A percentile compares a stretch with the other conserved stretches of the same genome.
phyloP scores from a whole-genome alignment of 257 asterid species.

The Lycium ferocissimum region DNA sequence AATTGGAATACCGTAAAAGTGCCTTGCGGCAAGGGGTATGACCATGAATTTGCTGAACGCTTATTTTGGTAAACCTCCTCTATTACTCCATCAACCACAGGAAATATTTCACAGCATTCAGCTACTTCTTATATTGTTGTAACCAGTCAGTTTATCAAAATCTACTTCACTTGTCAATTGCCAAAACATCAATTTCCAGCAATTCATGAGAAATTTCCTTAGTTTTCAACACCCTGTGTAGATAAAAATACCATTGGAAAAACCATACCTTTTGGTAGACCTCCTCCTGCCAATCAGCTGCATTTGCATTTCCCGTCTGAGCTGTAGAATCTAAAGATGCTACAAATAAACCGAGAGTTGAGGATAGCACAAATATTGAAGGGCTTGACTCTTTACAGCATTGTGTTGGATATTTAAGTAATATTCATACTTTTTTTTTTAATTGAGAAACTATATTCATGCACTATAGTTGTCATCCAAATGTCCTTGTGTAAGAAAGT shows the following conservation, averaged over 20 bases:
- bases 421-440: not conserved
- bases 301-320: constrained; percentile 73
- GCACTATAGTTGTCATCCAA: not conserved
- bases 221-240: not conserved
- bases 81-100: not conserved
- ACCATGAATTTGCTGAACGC: not conserved
- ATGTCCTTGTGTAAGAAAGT: not conserved
- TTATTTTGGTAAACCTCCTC: constrained; percentile 17
- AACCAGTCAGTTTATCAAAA: constrained; percentile 15
- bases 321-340: constrained; percentile 88
- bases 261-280: constrained; percentile 80
- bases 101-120: constrained; percentile 20
- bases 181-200: constrained; percentile 24
- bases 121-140: not conserved
- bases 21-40: not conserved
- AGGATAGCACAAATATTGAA: constrained; percentile 19
- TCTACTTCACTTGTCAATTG: constrained; percentile 21
- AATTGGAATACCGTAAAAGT: constrained; percentile 14
- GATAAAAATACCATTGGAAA: constrained; percentile 18
- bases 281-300: constrained; percentile 96
- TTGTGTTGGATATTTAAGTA: constrained; percentile 4
- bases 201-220: not conserved
- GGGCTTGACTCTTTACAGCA: not conserved
- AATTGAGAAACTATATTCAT: not conserved
- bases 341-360: constrained; percentile 33